A percentile compares a stretch with the other conserved stretches of the same genome.
Evolutionary conservation across 2,329 filamentous ascomycete genomes (phyloP).

Genomic region (Calonectria leucothoes): DNA sequence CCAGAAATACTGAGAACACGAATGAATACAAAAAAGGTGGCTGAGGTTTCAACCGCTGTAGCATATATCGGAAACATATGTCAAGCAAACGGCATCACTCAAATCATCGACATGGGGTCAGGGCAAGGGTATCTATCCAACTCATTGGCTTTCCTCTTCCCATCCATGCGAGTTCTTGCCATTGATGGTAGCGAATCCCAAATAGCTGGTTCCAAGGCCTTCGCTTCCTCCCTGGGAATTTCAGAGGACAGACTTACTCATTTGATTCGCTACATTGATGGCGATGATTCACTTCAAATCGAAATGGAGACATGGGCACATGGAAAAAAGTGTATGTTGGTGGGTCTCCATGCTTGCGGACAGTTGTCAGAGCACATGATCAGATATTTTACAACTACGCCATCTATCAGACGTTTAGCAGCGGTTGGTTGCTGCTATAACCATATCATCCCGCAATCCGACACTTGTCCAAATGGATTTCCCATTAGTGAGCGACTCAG

Average conservation of each 20-base stretch:
- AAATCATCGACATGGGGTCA: conserved; percentile 42
- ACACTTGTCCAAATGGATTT: conserved; percentile 50
- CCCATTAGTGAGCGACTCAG: conserved; percentile 51
- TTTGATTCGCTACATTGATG: conserved; percentile 44
- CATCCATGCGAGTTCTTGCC: conserved; percentile 40
- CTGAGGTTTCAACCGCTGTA: conserved; percentile 43
- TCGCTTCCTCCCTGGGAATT: conserved; percentile 38
- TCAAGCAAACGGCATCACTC: conserved; percentile 35
- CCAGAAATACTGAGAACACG: conserved; percentile 35
- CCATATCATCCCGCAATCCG: conserved; percentile 46
- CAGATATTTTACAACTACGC: conserved; percentile 38
- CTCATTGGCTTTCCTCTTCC: conserved; percentile 44
- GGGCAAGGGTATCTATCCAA: conserved; percentile 47
- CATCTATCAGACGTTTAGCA: conserved; percentile 37
- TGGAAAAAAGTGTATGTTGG: conserved; percentile 44
- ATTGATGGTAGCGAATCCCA: conserved; percentile 48
- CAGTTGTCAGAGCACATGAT: conserved; percentile 49
- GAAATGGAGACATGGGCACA: conserved; percentile 43
- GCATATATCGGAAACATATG: conserved; percentile 42
- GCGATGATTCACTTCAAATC: conserved; percentile 29
- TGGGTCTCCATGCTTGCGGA: conserved; percentile 48
- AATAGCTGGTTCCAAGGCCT: conserved; percentile 40
- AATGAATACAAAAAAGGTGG: conserved; percentile 47
- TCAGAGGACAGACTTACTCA: conserved; percentile 35
- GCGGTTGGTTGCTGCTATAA: conserved; percentile 50